These are phyloP conservation scores for Plasmopara viticola DNA, from an alignment of 352 stramenopile species.

Conservation along the genomic window DNA sequence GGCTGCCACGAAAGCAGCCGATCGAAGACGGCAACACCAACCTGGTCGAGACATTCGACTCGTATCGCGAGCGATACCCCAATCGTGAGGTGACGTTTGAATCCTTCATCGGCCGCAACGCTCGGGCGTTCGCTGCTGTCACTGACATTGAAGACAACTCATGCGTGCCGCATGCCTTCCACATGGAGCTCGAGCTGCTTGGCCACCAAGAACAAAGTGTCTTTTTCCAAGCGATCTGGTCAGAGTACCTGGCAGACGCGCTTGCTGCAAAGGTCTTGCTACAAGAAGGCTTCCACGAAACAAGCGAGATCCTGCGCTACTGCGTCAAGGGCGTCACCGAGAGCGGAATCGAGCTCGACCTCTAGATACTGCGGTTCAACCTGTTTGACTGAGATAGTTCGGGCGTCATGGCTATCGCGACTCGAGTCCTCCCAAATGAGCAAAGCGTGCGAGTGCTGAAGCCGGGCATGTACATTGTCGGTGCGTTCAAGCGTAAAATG, in stretches of 20 bases:
- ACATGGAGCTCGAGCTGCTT: slow-evolving; percentile 3
- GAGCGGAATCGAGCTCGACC: neutral
- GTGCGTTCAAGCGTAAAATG: slow-evolving; percentile 1
- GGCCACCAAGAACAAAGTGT: neutral
- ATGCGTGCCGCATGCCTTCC: neutral
- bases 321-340: neutral
- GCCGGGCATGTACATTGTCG: neutral
- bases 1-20: slow-evolving; percentile 1
- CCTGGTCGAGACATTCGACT: neutral
- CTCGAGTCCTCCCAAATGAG: neutral
- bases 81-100: neutral
- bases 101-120: slow-evolving; percentile 1
- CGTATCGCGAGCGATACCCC: neutral
- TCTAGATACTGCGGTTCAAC: neutral
- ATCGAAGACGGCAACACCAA: neutral
- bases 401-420: neutral
- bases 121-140: neutral
- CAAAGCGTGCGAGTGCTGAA: neutral
- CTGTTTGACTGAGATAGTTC: neutral
- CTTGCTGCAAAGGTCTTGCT: neutral
- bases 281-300: slow-evolving; percentile 2
- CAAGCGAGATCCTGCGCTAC: neutral
- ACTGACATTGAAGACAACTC: neutral
- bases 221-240: neutral
- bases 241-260: neutral